Conservation (phyloP, 495 filamentous ascomycete species). For the Rusavskia elegans region DNA sequence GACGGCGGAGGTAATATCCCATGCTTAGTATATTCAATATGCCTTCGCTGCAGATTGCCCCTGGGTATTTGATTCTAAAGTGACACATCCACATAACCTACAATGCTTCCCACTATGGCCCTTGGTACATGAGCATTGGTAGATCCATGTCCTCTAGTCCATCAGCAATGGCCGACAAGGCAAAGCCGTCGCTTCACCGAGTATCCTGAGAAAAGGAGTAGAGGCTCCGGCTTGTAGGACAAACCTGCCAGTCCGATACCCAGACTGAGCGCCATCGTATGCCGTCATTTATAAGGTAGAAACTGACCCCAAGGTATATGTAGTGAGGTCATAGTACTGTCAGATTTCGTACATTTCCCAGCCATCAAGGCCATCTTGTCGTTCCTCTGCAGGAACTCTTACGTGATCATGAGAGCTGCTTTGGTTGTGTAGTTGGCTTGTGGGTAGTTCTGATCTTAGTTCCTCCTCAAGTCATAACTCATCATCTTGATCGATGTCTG, state of each 20-base stretch:
- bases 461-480: constrained; percentile 76
- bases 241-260: too few species aligned
- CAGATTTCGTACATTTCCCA: constrained; percentile 38
- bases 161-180: too few species aligned
- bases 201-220: too few species aligned
- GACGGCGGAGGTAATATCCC: not conserved
- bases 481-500: constrained; percentile 80
- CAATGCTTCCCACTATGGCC: too few species aligned
- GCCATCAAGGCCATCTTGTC: constrained; percentile 26
- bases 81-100: not conserved
- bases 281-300: not conserved
- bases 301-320: not conserved
- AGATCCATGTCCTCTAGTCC: too few species aligned
- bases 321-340: constrained; percentile 1
- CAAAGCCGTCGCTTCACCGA: too few species aligned
- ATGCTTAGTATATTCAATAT: not conserved
- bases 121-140: too few species aligned
- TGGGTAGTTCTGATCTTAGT: constrained; percentile 38
- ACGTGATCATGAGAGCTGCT: not conserved
- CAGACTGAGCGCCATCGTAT: too few species aligned
- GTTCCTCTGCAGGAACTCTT: not conserved
- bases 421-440: not conserved
- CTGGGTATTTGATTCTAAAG: not conserved
- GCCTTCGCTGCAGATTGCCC: not conserved
- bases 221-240: too few species aligned